phyloP scores from a whole-genome alignment of 148 eudicot genomes.

The Dianthus caryophyllus region DNA sequence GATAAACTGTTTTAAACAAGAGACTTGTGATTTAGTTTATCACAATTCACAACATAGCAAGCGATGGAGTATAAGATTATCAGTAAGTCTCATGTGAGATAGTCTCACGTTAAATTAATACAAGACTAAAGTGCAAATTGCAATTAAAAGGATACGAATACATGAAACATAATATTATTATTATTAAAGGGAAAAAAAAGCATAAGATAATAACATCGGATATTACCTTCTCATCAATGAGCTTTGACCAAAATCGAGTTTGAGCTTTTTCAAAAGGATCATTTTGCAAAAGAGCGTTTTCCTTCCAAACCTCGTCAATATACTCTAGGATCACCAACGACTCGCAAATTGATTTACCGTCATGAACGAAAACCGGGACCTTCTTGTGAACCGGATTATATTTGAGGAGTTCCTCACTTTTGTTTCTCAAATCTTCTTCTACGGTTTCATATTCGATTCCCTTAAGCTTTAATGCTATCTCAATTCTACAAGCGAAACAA shows the following conservation, averaged over 20 bases:
- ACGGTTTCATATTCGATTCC: conserved; percentile 19
- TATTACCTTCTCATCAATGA: neutral
- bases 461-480: conserved; percentile 22
- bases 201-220: too few species aligned
- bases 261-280: neutral
- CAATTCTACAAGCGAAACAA: conserved; percentile 21
- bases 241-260: neutral
- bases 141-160: too few species aligned
- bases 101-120: too few species aligned
- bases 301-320: neutral
- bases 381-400: conserved; percentile 28
- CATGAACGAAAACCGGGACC: conserved; percentile 22
- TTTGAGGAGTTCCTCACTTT: conserved; percentile 20
- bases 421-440: too few species aligned
- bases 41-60: too few species aligned
- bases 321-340: neutral
- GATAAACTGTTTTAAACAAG: too few species aligned
- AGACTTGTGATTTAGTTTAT: too few species aligned
- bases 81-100: too few species aligned
- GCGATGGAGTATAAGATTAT: too few species aligned
- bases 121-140: too few species aligned
- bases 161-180: too few species aligned
- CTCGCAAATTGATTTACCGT: conserved; percentile 22
- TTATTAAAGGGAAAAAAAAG: too few species aligned
- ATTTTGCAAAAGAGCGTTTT: neutral